Base-by-base conservation (phyloP, 2,329 filamentous ascomycete genomes). In the Coniochaeta sp. region DNA sequence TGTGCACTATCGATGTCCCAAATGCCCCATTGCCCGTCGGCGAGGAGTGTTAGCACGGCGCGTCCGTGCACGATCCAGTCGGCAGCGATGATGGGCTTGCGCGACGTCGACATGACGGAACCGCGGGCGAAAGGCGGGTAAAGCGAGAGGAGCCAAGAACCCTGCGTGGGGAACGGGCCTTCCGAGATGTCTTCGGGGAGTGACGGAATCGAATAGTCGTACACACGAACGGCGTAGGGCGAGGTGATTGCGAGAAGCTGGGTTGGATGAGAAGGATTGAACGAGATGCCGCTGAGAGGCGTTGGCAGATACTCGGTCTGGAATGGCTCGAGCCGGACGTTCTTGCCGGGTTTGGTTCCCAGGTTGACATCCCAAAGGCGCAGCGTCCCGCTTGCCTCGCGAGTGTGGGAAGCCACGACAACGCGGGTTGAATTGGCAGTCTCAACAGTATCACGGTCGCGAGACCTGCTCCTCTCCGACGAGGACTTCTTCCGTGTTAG, bases 21-120 rank as follows among this genome's bases (percentile, higher is more conserved):
- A 36, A 88, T 81, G 16, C 84, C 86, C 86, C 86, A 88, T 68
- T 85, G 84, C 7, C 85, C 86, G 65, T 88, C 86, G 1, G 81
- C 81, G 3, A 88, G 73, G 2, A 88, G 74, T 1, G 78, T 76
- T 44, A 88, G 72, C 30, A 88, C 74, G 5, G 85, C 85, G 55
- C 81, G 78, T 10, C 86, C 86, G 61, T 81, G 80, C 2, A 80
- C 75, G 55, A 88, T 80, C 86, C 86, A 88, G 5, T 80, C 78
- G 1, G 85, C 83, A 56, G 84, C 84, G 16, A 88, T 70, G n/a
- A 88, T 79, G 0, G 80, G 80, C 65, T 87, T 89, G 50, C 86
- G 77, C 2, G 70, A 60, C 2, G 65, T 72, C 57, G 68, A 71
- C 32, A 78, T 70, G 5, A 77, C 68, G 17, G 77, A 77, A 19